These are phyloP conservation scores for Ogataea philodendri DNA, from an alignment of 805 yeast genomes.

Conservation along the genomic window DNA sequence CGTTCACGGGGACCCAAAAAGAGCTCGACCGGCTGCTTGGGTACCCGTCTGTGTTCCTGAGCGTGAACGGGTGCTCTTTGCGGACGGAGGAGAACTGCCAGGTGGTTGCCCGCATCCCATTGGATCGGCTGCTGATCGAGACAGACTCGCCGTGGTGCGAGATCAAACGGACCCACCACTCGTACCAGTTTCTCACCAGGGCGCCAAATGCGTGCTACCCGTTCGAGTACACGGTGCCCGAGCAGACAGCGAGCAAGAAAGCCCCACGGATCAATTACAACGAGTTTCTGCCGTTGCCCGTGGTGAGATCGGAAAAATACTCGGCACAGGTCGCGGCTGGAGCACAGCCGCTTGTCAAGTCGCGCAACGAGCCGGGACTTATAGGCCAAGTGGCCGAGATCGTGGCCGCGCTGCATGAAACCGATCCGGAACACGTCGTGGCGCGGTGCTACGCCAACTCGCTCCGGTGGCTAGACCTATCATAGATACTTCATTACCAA, in stretches of 20 bases:
- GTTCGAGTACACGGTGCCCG: constrained; percentile 22
- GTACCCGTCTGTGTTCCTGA: constrained; percentile 60
- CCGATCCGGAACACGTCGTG: constrained; percentile 43
- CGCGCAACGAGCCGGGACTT: constrained; percentile 90
- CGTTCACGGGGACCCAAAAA: constrained; percentile 78
- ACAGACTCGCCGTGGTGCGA: constrained; percentile 99
- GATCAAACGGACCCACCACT: constrained; percentile 76
- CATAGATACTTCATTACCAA: constrained; percentile 10
- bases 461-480: constrained; percentile 31
- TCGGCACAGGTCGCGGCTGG: too few relatives aligned
- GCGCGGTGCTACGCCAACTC: constrained; percentile 53
- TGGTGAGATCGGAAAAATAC: constrained; percentile 60
- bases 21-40: constrained; percentile 60
- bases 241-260: constrained; percentile 17
- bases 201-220: constrained; percentile 62
- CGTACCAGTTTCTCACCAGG: constrained; percentile 53
- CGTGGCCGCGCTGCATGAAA: constrained; percentile 48
- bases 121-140: constrained; percentile 71
- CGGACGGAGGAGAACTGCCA: constrained; percentile 70
- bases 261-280: constrained; percentile 37
- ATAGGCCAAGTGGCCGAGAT: constrained; percentile 78
- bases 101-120: constrained; percentile 67
- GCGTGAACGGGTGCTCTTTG: constrained; percentile 92
- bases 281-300: constrained; percentile 57
- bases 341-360: constrained; percentile 61